phyloP scores from a whole-genome alignment of 768 basidiomycete species.

The Lactifluus piperatus region DNA sequence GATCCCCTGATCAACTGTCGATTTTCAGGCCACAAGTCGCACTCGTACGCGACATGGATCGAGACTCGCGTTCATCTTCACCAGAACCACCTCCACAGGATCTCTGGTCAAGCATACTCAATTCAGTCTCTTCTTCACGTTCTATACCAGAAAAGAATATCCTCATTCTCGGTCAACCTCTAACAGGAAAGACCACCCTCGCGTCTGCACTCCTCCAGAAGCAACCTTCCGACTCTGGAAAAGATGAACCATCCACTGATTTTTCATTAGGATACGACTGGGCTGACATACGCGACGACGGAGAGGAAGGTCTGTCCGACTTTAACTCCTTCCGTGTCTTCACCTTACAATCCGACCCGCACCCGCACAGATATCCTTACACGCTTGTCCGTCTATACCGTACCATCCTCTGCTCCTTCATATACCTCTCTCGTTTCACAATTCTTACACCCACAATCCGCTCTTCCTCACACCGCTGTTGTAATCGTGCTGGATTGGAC shows the following conservation, averaged over 20 bases:
- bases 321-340: background rate
- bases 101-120: conserved; percentile 89
- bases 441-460: conserved; percentile 63
- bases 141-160: conserved; percentile 83
- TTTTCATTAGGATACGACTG: conserved; percentile 92
- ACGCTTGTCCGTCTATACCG: conserved; percentile 84
- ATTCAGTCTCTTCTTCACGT: conserved; percentile 74
- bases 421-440: conserved; percentile 68
- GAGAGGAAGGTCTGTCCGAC: conserved; percentile 76
- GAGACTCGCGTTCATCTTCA: conserved; percentile 49
- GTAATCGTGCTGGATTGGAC: conserved; percentile 94
- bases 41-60: conserved; percentile 10
- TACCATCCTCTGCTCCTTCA: conserved; percentile 67
- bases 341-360: background rate
- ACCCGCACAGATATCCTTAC: conserved; percentile 68
- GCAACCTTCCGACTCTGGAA: conserved; percentile 42
- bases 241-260: conserved; percentile 54
- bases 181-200: conserved; percentile 70
- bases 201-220: conserved; percentile 67
- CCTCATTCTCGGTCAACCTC: conserved; percentile 72
- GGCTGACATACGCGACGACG: conserved; percentile 84
- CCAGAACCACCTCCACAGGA: conserved; percentile 71
- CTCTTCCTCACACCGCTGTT: conserved; percentile 63
- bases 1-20: no score
- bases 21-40: no score